These are phyloP conservation scores for Fusarium sulawesiense DNA, from an alignment of 2,329 filamentous ascomycete species.

Conservation along the genomic window DNA sequence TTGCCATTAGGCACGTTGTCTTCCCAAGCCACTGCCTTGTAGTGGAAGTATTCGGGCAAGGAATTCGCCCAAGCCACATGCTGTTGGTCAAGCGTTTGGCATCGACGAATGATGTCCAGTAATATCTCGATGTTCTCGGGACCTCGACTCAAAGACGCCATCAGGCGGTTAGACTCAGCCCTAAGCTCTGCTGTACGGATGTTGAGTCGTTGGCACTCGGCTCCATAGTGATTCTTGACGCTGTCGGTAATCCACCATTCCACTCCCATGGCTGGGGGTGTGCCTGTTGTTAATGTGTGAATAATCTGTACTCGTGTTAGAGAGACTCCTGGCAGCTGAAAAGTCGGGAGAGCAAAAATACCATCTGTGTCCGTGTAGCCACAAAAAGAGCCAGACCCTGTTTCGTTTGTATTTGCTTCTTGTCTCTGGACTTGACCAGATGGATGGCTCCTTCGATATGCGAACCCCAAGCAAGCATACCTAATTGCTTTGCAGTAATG, in stretches of 20 bases:
- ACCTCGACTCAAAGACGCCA: slow-evolving; percentile 59
- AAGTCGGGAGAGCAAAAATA: slow-evolving; percentile 42
- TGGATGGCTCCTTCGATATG: slow-evolving; percentile 74
- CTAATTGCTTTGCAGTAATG: slow-evolving; percentile 66
- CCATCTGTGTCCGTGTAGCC: slow-evolving; percentile 70
- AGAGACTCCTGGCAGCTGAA: neutral
- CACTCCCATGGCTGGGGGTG: slow-evolving; percentile 62
- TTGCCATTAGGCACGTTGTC: slow-evolving; percentile 64
- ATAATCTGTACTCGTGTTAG: slow-evolving; percentile 59
- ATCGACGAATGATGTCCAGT: slow-evolving; percentile 62
- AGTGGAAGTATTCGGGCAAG: slow-evolving; percentile 63
- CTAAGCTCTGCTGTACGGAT: slow-evolving; percentile 68
- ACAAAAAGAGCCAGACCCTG: slow-evolving; percentile 67
- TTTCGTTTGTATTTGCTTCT: slow-evolving; percentile 65
- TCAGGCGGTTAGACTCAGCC: slow-evolving; percentile 62
- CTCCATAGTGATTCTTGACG: slow-evolving; percentile 61
- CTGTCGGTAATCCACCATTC: slow-evolving; percentile 70
- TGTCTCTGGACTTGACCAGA: slow-evolving; percentile 67
- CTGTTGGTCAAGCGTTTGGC: slow-evolving; percentile 64
- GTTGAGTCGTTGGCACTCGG: slow-evolving; percentile 62
- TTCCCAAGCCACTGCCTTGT: slow-evolving; percentile 67
- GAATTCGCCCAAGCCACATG: slow-evolving; percentile 62
- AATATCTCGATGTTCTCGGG: slow-evolving; percentile 64
- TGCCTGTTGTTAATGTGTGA: slow-evolving; percentile 65
- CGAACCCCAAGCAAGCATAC: slow-evolving; percentile 69